Percentiles rank a stretch among this genome's conserved stretches.
Conservation (phyloP, 1,284 basidiomycete species). For the Cerrena zonata region DNA sequence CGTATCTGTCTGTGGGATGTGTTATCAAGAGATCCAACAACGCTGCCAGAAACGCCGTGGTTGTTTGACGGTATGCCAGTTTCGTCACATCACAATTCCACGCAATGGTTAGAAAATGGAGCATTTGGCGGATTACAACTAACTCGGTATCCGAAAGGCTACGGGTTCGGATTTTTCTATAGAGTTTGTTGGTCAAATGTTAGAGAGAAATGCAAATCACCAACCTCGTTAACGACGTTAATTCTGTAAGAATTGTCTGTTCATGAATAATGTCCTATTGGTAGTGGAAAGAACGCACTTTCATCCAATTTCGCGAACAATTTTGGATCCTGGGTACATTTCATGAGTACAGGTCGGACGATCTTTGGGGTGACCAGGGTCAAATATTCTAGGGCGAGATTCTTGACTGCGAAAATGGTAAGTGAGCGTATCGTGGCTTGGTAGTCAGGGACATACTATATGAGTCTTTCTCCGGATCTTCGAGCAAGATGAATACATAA, state of each 20-base stretch:
- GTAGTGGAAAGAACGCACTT: neutral
- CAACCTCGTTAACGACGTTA: neutral
- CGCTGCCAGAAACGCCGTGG: constrained; percentile 25
- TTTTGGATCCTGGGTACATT: too few relatives aligned
- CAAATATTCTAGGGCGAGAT: neutral
- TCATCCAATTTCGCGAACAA: neutral
- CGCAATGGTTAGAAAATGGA: constrained; percentile 32
- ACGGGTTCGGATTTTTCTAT: too few relatives aligned
- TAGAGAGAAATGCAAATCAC: neutral
- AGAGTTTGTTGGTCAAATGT: too few relatives aligned
- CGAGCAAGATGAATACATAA: neutral
- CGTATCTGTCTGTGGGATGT: too few relatives aligned
- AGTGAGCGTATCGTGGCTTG: neutral
- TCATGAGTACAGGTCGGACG: neutral
- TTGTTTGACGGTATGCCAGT: constrained; percentile 16
- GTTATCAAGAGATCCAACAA: too few relatives aligned
- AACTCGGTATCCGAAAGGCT: too few relatives aligned
- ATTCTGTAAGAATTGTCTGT: neutral
- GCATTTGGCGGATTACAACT: constrained; percentile 12
- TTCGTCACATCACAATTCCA: constrained; percentile 26
- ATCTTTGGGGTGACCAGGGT: neutral
- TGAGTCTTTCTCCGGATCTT: neutral
- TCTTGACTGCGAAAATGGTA: neutral
- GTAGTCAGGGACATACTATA: neutral
- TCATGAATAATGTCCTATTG: neutral